Evolutionary conservation across 768 basidiomycete genomes (phyloP), one percentile per base, ranked within the genome.

Genomic region (Pholiota conissans): DNA sequence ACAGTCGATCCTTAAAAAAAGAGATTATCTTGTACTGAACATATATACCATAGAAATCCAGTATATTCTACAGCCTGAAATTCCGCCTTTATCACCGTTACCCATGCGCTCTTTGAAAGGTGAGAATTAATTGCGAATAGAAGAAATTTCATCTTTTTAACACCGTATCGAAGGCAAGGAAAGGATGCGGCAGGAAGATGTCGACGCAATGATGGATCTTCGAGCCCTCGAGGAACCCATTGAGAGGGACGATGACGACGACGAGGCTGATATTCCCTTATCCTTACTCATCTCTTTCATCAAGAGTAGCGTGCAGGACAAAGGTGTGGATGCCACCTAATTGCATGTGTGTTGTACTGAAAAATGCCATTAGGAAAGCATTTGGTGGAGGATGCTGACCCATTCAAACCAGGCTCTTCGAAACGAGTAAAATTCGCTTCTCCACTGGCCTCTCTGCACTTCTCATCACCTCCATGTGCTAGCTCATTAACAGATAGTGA

Each of bases 351-450:
- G n/a, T n/a, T n/a, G 30, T 32, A 32, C 30, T 32, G 30, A 35
- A 0, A 22, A 27, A 9, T 51, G 1, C 18, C 34, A 14, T 29
- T 14, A 63, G 61, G 54, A 16, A 56, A 30, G 29, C 62, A 57
- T 20, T 22, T 37, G 29, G 46, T 37, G 48, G 39, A 40, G 14
- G 56, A 45, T 7, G 26, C 28, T 3, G 52, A 27, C 7, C 2
- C 32, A 3, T 7, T 14, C 18, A 45, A 53, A 32, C 46, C 27
- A 6, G 50, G 47, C 20, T 52, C 45, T 6, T 30, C 14, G 1
- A 55, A 55, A 34, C 45, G 54, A 5, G 54, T 22, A 16, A 47
- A 48, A 49, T 24, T 55, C 37, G 32, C 24, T 29, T n/a, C n/a
- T n/a, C n/a, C n/a, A n/a, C n/a, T n/a, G n/a, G n/a, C n/a, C n/a